Evolutionary conservation across 257 asterid species (phyloP).

Genomic region (Solanum pinnatisectum): DNA sequence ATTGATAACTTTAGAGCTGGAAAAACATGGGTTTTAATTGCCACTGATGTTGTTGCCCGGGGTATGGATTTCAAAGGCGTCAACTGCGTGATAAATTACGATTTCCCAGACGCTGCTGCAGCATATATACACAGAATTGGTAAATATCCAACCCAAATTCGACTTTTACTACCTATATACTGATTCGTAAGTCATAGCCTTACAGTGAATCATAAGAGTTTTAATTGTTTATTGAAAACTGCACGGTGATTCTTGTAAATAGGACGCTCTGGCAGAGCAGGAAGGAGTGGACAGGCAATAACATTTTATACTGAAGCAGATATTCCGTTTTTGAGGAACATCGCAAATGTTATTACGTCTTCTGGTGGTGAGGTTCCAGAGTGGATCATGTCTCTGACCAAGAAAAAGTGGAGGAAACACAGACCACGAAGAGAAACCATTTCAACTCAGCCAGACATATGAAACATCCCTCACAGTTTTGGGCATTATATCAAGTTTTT

Average conservation of each 20-base stretch:
- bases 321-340: conserved; percentile 47
- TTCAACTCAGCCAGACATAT: conserved; percentile 24
- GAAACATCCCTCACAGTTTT: background rate
- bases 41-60: conserved; percentile 88
- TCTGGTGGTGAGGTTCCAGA: conserved; percentile 82
- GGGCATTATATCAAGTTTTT: background rate
- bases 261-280: conserved; percentile 95
- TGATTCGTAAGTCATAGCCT: background rate
- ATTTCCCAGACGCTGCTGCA: conserved; percentile 81
- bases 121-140: conserved; percentile 89
- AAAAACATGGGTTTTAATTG: conserved; percentile 90
- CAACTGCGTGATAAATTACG: conserved; percentile 78
- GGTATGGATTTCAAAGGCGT: conserved; percentile 98
- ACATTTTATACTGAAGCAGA: conserved; percentile 81
- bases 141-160: conserved; percentile 10
- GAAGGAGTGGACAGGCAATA: conserved; percentile 84
- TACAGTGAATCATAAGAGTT: too few species aligned
- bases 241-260: background rate
- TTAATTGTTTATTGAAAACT: background rate
- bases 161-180: background rate
- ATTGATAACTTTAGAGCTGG: conserved; percentile 78
- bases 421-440: conserved; percentile 73
- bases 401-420: conserved; percentile 82
- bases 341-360: conserved; percentile 74
- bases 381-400: conserved; percentile 51